Evolutionary conservation across 75 land plant species (phyloP).

Genomic region (Pseudotsuga menziesii): DNA sequence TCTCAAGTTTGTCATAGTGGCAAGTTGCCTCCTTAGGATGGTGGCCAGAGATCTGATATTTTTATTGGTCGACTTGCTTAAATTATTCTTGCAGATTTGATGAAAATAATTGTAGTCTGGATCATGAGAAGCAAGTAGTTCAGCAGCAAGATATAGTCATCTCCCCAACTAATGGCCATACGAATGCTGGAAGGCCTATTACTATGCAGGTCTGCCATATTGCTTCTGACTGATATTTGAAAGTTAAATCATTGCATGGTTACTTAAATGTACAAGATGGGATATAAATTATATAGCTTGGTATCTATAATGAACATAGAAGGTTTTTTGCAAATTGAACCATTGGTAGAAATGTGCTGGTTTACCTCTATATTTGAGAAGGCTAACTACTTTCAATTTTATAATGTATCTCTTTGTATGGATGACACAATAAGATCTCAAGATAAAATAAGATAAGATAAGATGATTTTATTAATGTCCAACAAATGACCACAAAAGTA

Average conservation of each 20-base stretch:
- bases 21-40: background rate
- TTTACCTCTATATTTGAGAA: background rate
- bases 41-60: background rate
- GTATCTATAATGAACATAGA: background rate
- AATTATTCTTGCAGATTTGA: conserved; percentile 46
- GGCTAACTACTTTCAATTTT: background rate
- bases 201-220: background rate
- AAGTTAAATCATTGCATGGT: background rate
- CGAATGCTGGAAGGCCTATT: background rate
- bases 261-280: background rate
- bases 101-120: conserved; percentile 67
- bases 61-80: background rate
- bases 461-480: background rate
- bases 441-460: background rate
- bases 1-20: background rate
- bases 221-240: background rate
- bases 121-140: conserved; percentile 84
- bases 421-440: background rate
- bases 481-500: no score
- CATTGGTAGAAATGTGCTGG: background rate
- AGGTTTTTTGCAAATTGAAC: background rate
- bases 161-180: conserved; percentile 43
- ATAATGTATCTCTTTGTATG: no score
- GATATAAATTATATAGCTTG: background rate
- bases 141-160: conserved; percentile 56